A percentile compares a stretch with the other conserved stretches of the same genome.
Conservation (phyloP, 805 yeast species). For the Candida vaughaniae region DNA sequence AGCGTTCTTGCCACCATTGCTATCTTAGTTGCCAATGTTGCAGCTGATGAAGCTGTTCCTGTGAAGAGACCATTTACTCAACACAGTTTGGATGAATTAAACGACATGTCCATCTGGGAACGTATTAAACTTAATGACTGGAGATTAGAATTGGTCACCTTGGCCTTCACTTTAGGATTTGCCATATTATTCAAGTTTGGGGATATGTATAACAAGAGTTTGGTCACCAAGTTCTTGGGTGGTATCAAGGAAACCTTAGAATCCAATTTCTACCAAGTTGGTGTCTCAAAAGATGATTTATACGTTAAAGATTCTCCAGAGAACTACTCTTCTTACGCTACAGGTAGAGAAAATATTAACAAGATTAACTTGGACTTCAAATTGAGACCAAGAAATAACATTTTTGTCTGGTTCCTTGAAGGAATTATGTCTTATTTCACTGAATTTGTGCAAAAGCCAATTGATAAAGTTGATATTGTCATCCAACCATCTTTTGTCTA, state of each 20-base stretch:
- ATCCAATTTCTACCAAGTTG: slow-evolving; percentile 77
- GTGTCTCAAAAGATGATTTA: slow-evolving; percentile 47
- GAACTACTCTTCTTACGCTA: slow-evolving; percentile 69
- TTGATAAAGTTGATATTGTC: slow-evolving; percentile 60
- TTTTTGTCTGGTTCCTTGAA: slow-evolving; percentile 67
- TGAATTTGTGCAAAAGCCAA: slow-evolving; percentile 51
- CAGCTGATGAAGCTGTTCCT: slow-evolving; percentile 6
- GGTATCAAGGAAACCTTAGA: slow-evolving; percentile 53
- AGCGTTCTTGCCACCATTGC: slow-evolving; percentile 8
- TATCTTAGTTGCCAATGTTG: slow-evolving; percentile 5
- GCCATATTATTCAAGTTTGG: slow-evolving; percentile 58
- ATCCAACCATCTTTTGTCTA: slow-evolving; percentile 55
- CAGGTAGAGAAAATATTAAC: slow-evolving; percentile 82
- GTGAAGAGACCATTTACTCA: slow-evolving; percentile 18
- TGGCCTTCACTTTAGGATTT: slow-evolving; percentile 51
- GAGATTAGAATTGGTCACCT: slow-evolving; percentile 65
- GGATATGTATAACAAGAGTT: slow-evolving; percentile 50
- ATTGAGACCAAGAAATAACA: slow-evolving; percentile 78
- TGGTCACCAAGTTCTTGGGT: slow-evolving; percentile 53
- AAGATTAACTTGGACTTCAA: slow-evolving; percentile 59
- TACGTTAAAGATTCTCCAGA: slow-evolving; percentile 63
- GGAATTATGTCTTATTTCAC: slow-evolving; percentile 55
- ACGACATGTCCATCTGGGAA: slow-evolving; percentile 53
- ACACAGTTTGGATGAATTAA: slow-evolving; percentile 52
- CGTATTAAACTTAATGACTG: slow-evolving; percentile 69